phyloP scores from a whole-genome alignment of 257 asterid genomes.

The Voacanga thouarsii region DNA sequence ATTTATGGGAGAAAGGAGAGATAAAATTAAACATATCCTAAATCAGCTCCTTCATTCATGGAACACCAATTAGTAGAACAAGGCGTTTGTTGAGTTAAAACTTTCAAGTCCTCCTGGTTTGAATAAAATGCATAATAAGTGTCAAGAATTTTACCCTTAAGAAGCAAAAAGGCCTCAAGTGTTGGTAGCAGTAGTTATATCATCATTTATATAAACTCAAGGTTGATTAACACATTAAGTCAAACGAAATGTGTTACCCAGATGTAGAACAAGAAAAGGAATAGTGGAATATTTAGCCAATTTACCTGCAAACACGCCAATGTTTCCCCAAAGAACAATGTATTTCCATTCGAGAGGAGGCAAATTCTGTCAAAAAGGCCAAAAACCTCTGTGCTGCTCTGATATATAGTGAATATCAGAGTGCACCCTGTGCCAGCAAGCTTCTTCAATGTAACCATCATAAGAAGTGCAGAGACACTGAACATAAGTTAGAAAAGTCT shows the following conservation, averaged over 20 bases:
- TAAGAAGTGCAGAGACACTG: slow-evolving; percentile 95
- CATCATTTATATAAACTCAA: background rate
- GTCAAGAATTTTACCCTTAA: background rate
- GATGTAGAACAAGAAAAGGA: background rate
- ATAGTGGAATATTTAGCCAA: slow-evolving; percentile 8
- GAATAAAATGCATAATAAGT: background rate
- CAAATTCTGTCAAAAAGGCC: slow-evolving; percentile 98
- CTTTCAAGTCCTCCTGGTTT: background rate
- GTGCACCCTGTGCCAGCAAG: slow-evolving; percentile 98
- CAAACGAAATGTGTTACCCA: background rate
- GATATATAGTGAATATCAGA: slow-evolving; percentile 84
- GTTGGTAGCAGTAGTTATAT: background rate
- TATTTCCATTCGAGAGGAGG: slow-evolving; percentile 97
- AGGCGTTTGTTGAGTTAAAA: background rate
- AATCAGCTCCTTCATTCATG: background rate
- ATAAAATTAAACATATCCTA: background rate
- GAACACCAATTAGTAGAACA: background rate
- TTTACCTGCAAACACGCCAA: slow-evolving; percentile 97
- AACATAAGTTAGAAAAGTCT: slow-evolving; percentile 15
- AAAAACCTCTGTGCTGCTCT: slow-evolving; percentile 99
- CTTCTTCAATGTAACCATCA: slow-evolving; percentile 98
- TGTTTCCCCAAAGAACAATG: slow-evolving; percentile 97
- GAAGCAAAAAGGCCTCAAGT: background rate
- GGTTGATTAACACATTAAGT: background rate
- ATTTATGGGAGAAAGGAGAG: background rate